phyloP scores from a whole-genome alignment of 2,329 filamentous ascomycete genomes.

The Diaporthe humulicola region DNA sequence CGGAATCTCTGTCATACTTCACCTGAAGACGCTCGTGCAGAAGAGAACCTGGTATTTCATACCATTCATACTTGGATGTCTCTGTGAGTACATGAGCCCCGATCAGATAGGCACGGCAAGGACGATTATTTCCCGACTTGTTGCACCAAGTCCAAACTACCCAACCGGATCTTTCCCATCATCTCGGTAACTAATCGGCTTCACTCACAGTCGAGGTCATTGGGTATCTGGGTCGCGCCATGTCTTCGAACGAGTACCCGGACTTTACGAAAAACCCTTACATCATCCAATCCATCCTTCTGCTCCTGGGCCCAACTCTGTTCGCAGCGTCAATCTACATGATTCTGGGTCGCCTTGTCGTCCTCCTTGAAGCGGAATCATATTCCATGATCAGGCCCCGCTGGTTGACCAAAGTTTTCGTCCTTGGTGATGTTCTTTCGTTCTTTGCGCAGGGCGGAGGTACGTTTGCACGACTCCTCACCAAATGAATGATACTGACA shows the following conservation, averaged over 20 bases:
- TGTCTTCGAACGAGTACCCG: slow-evolving; percentile 22
- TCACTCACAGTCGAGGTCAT: slow-evolving; percentile 28
- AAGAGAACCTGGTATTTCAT: slow-evolving; percentile 64
- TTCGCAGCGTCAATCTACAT: slow-evolving; percentile 38
- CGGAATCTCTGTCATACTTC: slow-evolving; percentile 50
- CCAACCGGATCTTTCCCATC: background rate
- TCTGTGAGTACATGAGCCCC: slow-evolving; percentile 53
- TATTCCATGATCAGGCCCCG: slow-evolving; percentile 25
- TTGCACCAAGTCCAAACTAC: background rate
- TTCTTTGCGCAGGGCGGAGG: slow-evolving; percentile 31
- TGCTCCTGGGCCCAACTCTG: slow-evolving; percentile 34
- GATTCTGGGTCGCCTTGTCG: slow-evolving; percentile 30
- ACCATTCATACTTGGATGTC: slow-evolving; percentile 64
- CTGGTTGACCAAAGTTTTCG: slow-evolving; percentile 35
- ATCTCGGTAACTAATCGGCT: background rate
- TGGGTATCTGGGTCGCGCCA: slow-evolving; percentile 29
- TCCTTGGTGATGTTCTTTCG: slow-evolving; percentile 32
- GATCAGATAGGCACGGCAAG: background rate
- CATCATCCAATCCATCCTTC: slow-evolving; percentile 31
- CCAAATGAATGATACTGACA: background rate
- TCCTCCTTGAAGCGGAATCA: slow-evolving; percentile 10
- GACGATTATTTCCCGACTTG: background rate
- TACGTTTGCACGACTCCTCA: background rate
- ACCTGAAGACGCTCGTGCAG: slow-evolving; percentile 53
- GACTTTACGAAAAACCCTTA: slow-evolving; percentile 28